Percentiles rank a stretch among this genome's conserved stretches.
Evolutionary conservation across 495 filamentous ascomycete genomes (phyloP).

Genomic region (Poronia punctata): DNA sequence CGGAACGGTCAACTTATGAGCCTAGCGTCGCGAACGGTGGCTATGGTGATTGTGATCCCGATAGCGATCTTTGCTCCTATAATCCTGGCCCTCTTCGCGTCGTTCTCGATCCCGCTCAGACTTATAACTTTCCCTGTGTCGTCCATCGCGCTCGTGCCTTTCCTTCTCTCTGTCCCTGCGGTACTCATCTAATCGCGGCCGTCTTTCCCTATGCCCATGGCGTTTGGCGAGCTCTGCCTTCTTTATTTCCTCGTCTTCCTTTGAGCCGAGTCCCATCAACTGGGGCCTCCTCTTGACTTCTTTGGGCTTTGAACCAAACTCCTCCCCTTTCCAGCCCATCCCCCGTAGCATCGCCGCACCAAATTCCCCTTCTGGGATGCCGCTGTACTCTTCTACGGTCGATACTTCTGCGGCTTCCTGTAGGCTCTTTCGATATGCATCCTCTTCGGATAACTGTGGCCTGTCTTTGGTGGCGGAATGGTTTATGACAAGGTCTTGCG

Average conservation of each 20-base stretch:
- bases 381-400: conserved; percentile 75
- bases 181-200: conserved; percentile 40
- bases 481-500: conserved; percentile 18
- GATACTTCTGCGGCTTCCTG: conserved; percentile 66
- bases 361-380: conserved; percentile 89
- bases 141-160: conserved; percentile 31
- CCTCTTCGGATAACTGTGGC: conserved; percentile 48
- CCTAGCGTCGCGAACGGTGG: conserved; percentile 17
- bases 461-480: conserved; percentile 23
- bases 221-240: conserved; percentile 23
- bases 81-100: conserved; percentile 30
- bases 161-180: conserved; percentile 34
- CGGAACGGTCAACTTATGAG: no score
- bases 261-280: conserved; percentile 75
- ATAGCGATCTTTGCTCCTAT: conserved; percentile 20
- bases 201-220: conserved; percentile 25
- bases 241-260: conserved; percentile 59
- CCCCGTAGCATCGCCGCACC: conserved; percentile 79
- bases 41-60: conserved; percentile 26
- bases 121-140: conserved; percentile 37
- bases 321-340: conserved; percentile 91
- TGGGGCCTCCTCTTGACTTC: conserved; percentile 62
- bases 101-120: conserved; percentile 40
- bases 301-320: conserved; percentile 41
- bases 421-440: conserved; percentile 61